Evolutionary conservation across 768 basidiomycete species (phyloP).

Genomic region (Lenzites betulinus): DNA sequence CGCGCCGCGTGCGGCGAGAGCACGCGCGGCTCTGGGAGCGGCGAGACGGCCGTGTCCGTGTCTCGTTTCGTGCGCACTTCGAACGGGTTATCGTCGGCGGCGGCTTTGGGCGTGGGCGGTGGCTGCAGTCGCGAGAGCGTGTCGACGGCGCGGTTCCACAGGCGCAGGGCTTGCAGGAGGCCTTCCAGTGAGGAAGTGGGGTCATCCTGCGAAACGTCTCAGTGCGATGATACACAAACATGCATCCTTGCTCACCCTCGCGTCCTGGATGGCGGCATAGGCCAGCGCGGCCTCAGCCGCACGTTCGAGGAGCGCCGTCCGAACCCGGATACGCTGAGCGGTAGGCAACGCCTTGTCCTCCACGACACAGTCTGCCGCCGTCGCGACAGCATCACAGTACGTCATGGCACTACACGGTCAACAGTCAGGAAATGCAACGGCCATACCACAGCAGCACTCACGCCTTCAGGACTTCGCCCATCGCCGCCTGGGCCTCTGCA

Average conservation of each 20-base stretch:
- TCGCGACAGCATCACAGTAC: slow-evolving; percentile 61
- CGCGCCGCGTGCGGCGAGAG: slow-evolving; percentile 20
- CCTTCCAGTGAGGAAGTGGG: slow-evolving; percentile 54
- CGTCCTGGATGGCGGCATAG: slow-evolving; percentile 67
- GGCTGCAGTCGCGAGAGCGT: slow-evolving; percentile 59
- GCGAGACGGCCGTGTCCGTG: slow-evolving; percentile 10
- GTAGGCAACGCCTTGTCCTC: slow-evolving; percentile 53
- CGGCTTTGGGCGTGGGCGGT: slow-evolving; percentile 31
- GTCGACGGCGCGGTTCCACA: slow-evolving; percentile 82
- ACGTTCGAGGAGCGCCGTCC: slow-evolving; percentile 62
- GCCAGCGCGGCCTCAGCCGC: slow-evolving; percentile 73
- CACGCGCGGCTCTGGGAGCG: not conserved
- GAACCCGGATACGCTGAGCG: slow-evolving; percentile 56
- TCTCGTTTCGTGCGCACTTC: slow-evolving; percentile 39
- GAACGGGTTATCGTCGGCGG: slow-evolving; percentile 57
- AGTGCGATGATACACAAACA: slow-evolving; percentile 1
- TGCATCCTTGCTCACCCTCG: slow-evolving; percentile 48
- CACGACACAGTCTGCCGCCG: slow-evolving; percentile 43
- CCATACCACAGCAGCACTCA: slow-evolving; percentile 28
- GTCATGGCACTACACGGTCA: slow-evolving; percentile 41
- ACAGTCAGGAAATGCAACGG: not conserved
- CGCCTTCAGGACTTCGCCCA: slow-evolving; percentile 65
- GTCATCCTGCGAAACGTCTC: slow-evolving; percentile 52
- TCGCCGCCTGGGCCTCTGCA: slow-evolving; percentile 62
- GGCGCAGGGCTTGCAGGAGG: slow-evolving; percentile 67